Evolutionary conservation across 2,329 filamentous ascomycete genomes (phyloP).

Genomic region (Colletotrichum sublineola): DNA sequence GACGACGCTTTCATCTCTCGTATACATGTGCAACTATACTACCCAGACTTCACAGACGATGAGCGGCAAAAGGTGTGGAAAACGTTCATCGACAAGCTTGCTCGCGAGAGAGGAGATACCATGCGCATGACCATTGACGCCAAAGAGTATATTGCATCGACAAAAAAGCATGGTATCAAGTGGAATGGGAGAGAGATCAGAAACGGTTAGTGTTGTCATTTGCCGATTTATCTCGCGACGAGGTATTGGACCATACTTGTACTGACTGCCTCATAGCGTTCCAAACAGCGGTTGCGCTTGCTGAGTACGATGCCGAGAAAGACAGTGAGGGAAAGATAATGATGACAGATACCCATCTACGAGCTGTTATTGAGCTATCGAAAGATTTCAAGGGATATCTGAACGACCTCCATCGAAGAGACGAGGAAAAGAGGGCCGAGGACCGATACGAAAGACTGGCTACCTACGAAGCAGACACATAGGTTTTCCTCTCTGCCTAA

Average conservation of each 20-base stretch:
- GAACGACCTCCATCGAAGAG: constrained; percentile 15
- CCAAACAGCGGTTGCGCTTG: constrained; percentile 50
- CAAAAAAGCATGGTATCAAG: constrained; percentile 37
- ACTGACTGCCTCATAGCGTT: constrained; percentile 43
- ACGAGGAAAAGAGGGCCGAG: constrained; percentile 22
- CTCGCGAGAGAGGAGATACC: constrained; percentile 43
- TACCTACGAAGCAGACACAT: not conserved
- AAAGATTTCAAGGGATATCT: constrained; percentile 43
- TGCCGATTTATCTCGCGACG: not conserved
- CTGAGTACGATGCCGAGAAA: constrained; percentile 41
- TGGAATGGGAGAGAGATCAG: constrained; percentile 48
- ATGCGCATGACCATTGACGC: constrained; percentile 45
- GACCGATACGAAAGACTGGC: constrained; percentile 19
- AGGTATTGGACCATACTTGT: too few species aligned
- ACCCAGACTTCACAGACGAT: constrained; percentile 47
- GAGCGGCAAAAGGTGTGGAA: constrained; percentile 48
- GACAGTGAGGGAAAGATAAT: constrained; percentile 40
- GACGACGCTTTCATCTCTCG: constrained; percentile 51
- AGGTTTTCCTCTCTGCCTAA: not conserved
- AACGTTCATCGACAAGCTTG: constrained; percentile 47
- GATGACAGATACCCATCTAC: constrained; percentile 43
- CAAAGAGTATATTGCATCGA: constrained; percentile 41
- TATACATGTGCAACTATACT: constrained; percentile 49
- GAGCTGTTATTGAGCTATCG: constrained; percentile 41
- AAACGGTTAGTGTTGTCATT: constrained; percentile 41